A percentile compares a stretch with the other conserved stretches of the same genome.
phyloP scores from a whole-genome alignment of 2,329 filamentous ascomycete genomes.

The Pezicula radicicola region DNA sequence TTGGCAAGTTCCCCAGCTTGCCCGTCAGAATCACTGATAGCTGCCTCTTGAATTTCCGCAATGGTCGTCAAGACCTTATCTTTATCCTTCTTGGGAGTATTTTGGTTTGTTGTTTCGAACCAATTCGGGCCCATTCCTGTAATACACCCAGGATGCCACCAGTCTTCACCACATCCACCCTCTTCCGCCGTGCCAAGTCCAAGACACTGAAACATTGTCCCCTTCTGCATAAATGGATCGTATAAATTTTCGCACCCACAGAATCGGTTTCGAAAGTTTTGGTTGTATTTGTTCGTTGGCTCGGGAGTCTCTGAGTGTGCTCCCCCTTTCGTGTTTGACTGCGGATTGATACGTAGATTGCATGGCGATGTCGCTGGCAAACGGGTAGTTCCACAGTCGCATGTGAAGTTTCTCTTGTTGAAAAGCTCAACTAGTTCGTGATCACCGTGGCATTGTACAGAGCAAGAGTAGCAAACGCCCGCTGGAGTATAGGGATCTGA shows the following conservation, averaged over 20 bases:
- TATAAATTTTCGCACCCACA: slow-evolving; percentile 89
- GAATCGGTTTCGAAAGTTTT: slow-evolving; percentile 92
- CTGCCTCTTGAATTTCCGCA: slow-evolving; percentile 42
- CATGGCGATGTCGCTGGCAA: slow-evolving; percentile 68
- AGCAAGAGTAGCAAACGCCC: slow-evolving; percentile 94
- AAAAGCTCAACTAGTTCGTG: slow-evolving; percentile 95
- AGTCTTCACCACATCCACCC: slow-evolving; percentile 93
- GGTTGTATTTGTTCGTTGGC: slow-evolving; percentile 82
- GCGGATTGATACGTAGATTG: slow-evolving; percentile 67
- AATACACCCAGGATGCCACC: slow-evolving; percentile 94
- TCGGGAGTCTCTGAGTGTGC: slow-evolving; percentile 75
- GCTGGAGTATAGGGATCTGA: slow-evolving; percentile 67
- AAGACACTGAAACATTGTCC: slow-evolving; percentile 97
- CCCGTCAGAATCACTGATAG: slow-evolving; percentile 15
- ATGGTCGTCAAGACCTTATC: slow-evolving; percentile 43
- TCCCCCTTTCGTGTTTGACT: slow-evolving; percentile 71
- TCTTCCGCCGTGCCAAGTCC: slow-evolving; percentile 76
- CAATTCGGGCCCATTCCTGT: slow-evolving; percentile 76
- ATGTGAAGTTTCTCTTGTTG: slow-evolving; percentile 90
- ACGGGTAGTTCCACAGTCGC: slow-evolving; percentile 90
- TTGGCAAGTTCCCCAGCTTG: slow-evolving; percentile 13
- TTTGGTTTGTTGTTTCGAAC: slow-evolving; percentile 51
- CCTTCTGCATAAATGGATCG: slow-evolving; percentile 83
- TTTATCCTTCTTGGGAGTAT: slow-evolving; percentile 27
- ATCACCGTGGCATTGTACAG: slow-evolving; percentile 93